These are phyloP conservation scores for Saprolegnia diclina DNA, from an alignment of 352 stramenopile species.

Conservation along the genomic window DNA sequence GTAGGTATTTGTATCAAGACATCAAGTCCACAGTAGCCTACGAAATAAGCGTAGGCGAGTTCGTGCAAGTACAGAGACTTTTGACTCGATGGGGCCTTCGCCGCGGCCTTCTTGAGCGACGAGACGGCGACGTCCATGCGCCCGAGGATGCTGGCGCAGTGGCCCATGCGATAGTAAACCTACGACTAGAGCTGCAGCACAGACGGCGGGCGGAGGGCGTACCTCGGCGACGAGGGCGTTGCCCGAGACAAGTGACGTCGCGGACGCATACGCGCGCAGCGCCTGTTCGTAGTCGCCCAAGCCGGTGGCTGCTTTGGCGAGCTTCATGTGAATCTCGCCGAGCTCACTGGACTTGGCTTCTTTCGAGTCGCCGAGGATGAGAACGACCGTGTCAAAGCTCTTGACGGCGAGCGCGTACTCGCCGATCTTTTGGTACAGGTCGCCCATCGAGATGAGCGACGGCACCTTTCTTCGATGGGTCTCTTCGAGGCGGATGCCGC, in stretches of 20 bases:
- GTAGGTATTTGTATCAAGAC: not conserved
- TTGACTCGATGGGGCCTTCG: not conserved
- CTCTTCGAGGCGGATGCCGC: conserved; percentile 20
- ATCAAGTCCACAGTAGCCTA: too few species aligned
- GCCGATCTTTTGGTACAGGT: conserved; percentile 15
- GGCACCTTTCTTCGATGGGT: conserved; percentile 10
- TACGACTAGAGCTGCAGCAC: not conserved
- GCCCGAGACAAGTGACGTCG: conserved; percentile 14
- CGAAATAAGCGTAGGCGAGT: conserved; percentile 18
- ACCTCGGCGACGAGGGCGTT: conserved; percentile 15
- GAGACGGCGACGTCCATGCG: conserved; percentile 2
- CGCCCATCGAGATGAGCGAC: conserved; percentile 20
- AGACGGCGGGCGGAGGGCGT: not conserved
- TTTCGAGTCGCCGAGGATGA: conserved; percentile 6
- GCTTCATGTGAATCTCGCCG: conserved; percentile 17
- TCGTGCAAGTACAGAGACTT: conserved; percentile 7
- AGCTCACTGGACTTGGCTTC: conserved; percentile 9
- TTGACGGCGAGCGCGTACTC: conserved; percentile 10
- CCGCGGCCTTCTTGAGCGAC: conserved; percentile 1
- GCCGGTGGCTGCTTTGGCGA: conserved; percentile 7
- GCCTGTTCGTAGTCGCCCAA: not conserved
- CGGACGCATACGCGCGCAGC: conserved; percentile 7
- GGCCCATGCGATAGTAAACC: conserved; percentile 19
- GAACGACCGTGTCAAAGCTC: conserved; percentile 19
- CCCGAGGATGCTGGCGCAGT: conserved; percentile 6